Conservation (phyloP, 108 stramenopile genomes). For the Cyclotella baltica region DNA sequence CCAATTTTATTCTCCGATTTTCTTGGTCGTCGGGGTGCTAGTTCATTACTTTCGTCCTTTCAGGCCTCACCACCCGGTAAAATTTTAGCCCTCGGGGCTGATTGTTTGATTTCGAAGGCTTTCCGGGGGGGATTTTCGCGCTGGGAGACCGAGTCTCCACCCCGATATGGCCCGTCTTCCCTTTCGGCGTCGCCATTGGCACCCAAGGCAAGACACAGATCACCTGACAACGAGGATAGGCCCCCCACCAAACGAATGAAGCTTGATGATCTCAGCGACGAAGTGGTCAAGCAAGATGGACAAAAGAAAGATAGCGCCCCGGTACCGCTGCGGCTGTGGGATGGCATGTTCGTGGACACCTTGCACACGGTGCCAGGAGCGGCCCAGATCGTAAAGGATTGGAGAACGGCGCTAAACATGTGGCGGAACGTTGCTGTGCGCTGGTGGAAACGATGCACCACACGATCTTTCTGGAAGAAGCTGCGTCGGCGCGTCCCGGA, state of each 20-base stretch:
- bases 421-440: neutral
- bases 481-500: too few species aligned
- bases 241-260: neutral
- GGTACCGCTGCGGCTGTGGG: conserved; percentile 10
- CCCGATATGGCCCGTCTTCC: neutral
- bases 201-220: neutral
- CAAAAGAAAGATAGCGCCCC: conserved; percentile 6
- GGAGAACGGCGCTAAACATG: neutral
- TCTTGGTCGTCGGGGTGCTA: neutral
- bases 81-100: neutral
- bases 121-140: conserved; percentile 17
- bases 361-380: neutral
- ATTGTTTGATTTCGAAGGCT: neutral
- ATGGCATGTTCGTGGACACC: neutral
- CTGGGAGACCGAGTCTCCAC: neutral
- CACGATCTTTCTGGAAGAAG: neutral
- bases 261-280: too few species aligned
- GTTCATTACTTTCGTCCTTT: neutral
- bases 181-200: neutral
- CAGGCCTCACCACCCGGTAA: neutral
- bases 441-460: neutral
- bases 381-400: neutral
- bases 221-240: neutral
- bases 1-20: conserved; percentile 1
- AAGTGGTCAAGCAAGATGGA: conserved; percentile 3